phyloP scores from a whole-genome alignment of 2,329 filamentous ascomycete species.

The Bisporella sp. region DNA sequence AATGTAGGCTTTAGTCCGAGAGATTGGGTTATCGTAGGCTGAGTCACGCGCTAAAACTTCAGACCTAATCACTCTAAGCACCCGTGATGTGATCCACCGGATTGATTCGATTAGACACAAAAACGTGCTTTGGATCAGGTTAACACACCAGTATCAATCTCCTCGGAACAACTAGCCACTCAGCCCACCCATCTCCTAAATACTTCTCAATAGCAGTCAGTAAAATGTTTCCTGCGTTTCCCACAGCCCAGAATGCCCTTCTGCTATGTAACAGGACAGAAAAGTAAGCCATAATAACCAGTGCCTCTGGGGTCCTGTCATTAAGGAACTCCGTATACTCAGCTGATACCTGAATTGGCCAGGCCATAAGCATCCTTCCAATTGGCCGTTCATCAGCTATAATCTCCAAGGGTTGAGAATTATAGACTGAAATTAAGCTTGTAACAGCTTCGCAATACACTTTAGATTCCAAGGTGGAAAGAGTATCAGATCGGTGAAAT shows the following conservation, averaged over 20 bases:
- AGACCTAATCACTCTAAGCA: too few species aligned
- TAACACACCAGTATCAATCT: too few species aligned
- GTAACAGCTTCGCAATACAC: neutral
- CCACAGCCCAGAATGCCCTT: constrained; percentile 16
- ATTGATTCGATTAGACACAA: too few species aligned
- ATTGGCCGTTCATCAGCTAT: too few species aligned
- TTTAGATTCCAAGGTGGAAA: neutral
- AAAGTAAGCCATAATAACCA: constrained; percentile 31
- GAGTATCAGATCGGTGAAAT: neutral
- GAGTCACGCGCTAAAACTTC: too few species aligned
- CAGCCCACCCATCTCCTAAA: constrained; percentile 13
- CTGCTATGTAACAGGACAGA: constrained; percentile 26
- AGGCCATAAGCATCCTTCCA: neutral
- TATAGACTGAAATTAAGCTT: neutral
- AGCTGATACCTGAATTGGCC: neutral
- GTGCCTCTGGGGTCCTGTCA: constrained; percentile 24
- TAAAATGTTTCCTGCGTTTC: constrained; percentile 13
- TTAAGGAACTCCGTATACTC: constrained; percentile 25
- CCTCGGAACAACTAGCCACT: constrained; percentile 6
- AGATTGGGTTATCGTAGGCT: too few species aligned
- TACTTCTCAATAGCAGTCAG: constrained; percentile 13
- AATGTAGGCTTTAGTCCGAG: too few species aligned
- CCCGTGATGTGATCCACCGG: too few species aligned
- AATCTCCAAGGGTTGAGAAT: neutral
- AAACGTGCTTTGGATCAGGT: too few species aligned